Conservation (phyloP, 441 rosid species). For the Euphorbia celastroides region DNA sequence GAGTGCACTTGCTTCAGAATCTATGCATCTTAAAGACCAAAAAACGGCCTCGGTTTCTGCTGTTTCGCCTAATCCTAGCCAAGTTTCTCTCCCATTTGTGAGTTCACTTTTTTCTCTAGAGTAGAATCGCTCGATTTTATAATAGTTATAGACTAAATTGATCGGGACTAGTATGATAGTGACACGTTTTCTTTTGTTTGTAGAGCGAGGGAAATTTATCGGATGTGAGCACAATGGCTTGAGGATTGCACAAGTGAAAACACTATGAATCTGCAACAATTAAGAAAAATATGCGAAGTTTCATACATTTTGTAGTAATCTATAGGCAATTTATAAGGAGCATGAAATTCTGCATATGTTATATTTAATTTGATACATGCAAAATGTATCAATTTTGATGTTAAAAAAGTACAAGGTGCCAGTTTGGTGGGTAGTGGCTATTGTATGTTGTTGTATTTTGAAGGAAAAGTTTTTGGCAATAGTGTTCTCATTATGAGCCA, state of each 20-base stretch:
- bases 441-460: background rate
- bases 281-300: background rate
- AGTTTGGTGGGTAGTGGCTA: background rate
- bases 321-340: background rate
- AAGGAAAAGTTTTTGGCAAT: background rate
- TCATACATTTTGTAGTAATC: slow-evolving; percentile 1
- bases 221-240: background rate
- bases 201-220: slow-evolving; percentile 2
- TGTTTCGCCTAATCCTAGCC: slow-evolving; percentile 23
- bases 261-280: background rate
- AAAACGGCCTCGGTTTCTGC: slow-evolving; percentile 12
- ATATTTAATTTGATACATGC: background rate
- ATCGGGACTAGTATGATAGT: too few relatives aligned
- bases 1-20: slow-evolving; percentile 47
- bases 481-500: background rate
- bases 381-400: background rate
- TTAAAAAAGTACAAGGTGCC: background rate
- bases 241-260: background rate
- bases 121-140: too few relatives aligned
- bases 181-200: background rate
- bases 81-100: background rate
- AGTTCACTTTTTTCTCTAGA: background rate
- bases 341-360: background rate
- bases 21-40: slow-evolving; percentile 15
- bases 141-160: too few relatives aligned